Evolutionary conservation across 1,139 yeast genomes (phyloP), one percentile per base, ranked within the genome.

Genomic region (Debaryomycetaceae sp.): DNA sequence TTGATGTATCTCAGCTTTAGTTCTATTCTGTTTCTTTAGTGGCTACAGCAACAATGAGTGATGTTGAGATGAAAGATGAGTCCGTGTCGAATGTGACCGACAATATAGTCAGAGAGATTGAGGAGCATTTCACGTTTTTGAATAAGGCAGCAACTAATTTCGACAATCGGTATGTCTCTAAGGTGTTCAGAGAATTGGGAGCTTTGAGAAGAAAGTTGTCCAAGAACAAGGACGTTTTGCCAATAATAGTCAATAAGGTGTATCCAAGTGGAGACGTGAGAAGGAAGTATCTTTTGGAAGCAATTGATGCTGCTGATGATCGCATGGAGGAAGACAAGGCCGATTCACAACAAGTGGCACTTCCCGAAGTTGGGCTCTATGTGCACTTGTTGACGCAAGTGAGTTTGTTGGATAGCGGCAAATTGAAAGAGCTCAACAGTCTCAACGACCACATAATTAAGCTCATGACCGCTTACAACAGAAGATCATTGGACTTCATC

Each of bases 121-220:
- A 76, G 50, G 76, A 67, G 52, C 71, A 78, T 41, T 79, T 82
- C 54, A 70, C 70, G 27, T 74, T 82, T 48, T 73, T 87, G 51
- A 76, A 76, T 48, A 85, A 85, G 62, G 89, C 96, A 1, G 87
- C 89, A 5, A 66, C 81, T 43, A 81, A 83, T 47, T 83, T 83
- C 59, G 99, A 93, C 65, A 88, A 95, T 53, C 81, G 97, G 53
- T 88, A 85, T 65, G 81, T 93, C 42, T 78, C 95, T 64, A 87
- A 87, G 60, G 93, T 89, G 14, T 77, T 93, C 53, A 83, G 97
- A 54, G 95, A 89, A 48, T 73, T 91, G 54, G 88, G 95, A 6
- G 73, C 82, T 4, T 72, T 91, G 51, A 81, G 98, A 68, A 78
- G 83, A 48, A 75, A 78, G 40, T 68, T 90, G 49, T 76, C 73